Base-by-base conservation (phyloP, 331 rosid species). In the Ulmus americana region DNA sequence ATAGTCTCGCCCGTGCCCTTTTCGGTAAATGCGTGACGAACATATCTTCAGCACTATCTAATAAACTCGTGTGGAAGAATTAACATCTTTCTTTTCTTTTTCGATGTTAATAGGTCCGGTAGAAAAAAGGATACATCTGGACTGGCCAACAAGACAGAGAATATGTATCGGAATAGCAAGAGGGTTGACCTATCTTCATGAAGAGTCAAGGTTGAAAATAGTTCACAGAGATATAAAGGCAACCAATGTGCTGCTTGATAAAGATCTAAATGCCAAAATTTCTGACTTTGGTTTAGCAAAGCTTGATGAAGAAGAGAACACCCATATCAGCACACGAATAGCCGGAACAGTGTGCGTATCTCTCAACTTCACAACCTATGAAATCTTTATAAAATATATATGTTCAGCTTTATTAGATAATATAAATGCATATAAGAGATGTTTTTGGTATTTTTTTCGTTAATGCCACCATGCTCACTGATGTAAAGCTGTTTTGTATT, bases 251-350 rank as follows among this genome's bases (percentile, higher is more conserved):
- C 71, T 90, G 39, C 96, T 90, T 77, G 96, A 84, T 73, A 86
- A 69, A 76, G 44, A 76, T 68, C 67, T 90, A 38, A 81, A 81
- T 55, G 91, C 95, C 46, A 90, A 90, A 79, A 90, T 90, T 59
- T 90, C 96, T 13, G 96, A 90, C 73, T 90, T 90, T n/a, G 91
- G 96, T 64, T 76, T 86, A 66, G 95, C 95, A n/a, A 86, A 83
- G 70, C 91, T 90, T 58, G 86, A 90, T 60, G 95, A 86, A 72
- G 89, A 79, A 71, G 95, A 86, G 59, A 84, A 82, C 52, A 84
- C 95, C 8, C 96, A 84, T 69, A 86, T 89, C 52, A 86, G 88
- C 77, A 89, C 95, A 50, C 70, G 91, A 64, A 74, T 89, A 48
- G 87, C 91, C 13, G 95, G 96, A 65, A 89, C 96, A 79, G 74